Percentiles rank a stretch among this genome's conserved stretches.
phyloP scores from a whole-genome alignment of 495 filamentous ascomycete genomes.

The Penicillium bialowiezense region DNA sequence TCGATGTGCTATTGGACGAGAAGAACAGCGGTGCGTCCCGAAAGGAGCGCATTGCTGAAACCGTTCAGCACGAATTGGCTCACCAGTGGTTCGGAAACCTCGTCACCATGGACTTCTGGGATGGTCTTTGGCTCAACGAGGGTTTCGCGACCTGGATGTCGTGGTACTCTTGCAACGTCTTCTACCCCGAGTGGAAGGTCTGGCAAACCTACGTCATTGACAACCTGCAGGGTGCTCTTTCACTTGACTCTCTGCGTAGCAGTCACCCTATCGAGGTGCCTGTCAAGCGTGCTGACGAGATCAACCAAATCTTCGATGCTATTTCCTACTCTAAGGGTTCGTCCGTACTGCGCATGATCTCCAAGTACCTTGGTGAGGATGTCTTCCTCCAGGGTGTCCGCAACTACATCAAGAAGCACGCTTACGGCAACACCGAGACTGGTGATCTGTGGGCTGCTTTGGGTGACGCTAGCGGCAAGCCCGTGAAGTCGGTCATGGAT shows the following conservation, averaged over 20 bases:
- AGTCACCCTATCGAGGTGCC: conserved; percentile 97
- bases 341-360: conserved; percentile 95
- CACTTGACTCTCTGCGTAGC: conserved; percentile 85
- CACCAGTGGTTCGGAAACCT: conserved; percentile 99
- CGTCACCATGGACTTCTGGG: conserved; percentile 99
- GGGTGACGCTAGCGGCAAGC: conserved; percentile 85
- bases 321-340: conserved; percentile 98
- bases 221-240: conserved; percentile 81
- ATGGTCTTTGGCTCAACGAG: conserved; percentile 97
- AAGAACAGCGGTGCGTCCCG: conserved; percentile 86
- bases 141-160: conserved; percentile 93
- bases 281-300: conserved; percentile 89
- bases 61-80: conserved; percentile 94
- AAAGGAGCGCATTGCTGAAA: conserved; percentile 90
- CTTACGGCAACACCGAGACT: conserved; percentile 73
- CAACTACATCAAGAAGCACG: conserved; percentile 90
- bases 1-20: conserved; percentile 89
- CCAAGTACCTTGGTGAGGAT: conserved; percentile 90
- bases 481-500: conserved; percentile 70
- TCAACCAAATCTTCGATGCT: conserved; percentile 98
- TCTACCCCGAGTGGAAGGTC: conserved; percentile 99
- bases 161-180: conserved; percentile 59
- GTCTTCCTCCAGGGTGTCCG: conserved; percentile 90
- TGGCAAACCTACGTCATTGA: conserved; percentile 94
- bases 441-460: conserved; percentile 89